phyloP scores from a whole-genome alignment of 441 rosid species.

The Pelargonium exstipulatum region DNA sequence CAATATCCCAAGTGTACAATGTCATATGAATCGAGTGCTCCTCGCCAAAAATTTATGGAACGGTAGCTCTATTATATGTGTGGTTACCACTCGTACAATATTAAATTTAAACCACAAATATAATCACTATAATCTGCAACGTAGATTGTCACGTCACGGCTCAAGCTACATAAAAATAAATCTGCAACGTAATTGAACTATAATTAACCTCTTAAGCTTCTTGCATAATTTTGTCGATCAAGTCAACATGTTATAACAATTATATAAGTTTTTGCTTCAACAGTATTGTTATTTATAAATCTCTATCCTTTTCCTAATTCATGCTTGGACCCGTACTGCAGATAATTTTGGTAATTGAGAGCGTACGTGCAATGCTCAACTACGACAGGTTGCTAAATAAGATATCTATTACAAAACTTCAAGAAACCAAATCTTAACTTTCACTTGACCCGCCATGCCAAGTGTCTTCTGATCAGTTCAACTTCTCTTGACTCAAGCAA shows the following conservation, averaged over 20 bases:
- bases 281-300: background rate
- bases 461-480: background rate
- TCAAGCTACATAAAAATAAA: no score
- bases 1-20: background rate
- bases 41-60: no score
- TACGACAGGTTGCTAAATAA: slow-evolving; percentile 61
- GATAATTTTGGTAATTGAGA: slow-evolving; percentile 78
- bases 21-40: no score
- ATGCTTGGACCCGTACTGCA: slow-evolving; percentile 30
- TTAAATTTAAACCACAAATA: no score
- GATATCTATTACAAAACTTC: slow-evolving; percentile 26
- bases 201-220: background rate
- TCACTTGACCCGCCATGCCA: background rate
- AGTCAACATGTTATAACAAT: background rate
- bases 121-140: no score
- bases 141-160: no score
- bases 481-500: background rate
- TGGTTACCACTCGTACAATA: no score
- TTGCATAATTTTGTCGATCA: background rate
- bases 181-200: no score
- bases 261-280: background rate
- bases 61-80: no score
- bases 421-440: slow-evolving; percentile 29
- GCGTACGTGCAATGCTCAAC: slow-evolving; percentile 73
- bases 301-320: background rate